Conservation (phyloP, 1,139 yeast species). For the Scheffersomyces titani region DNA sequence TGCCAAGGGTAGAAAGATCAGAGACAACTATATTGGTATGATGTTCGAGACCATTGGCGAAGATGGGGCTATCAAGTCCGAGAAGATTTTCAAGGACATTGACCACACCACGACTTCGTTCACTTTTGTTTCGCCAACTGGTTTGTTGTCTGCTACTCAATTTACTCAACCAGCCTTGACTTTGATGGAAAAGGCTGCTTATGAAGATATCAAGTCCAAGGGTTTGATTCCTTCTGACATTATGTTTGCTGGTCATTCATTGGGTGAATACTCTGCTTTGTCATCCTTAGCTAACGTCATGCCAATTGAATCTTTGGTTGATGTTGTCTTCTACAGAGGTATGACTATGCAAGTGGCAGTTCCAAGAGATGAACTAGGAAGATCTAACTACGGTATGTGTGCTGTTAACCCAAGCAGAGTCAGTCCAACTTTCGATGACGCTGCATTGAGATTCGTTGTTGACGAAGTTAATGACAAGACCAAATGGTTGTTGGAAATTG, state of each 20-base stretch:
- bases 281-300: constrained; percentile 97
- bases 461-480: constrained; percentile 83
- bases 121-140: constrained; percentile 92
- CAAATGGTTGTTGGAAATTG: constrained; percentile 94
- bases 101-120: constrained; percentile 76
- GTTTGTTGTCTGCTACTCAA: constrained; percentile 96
- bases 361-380: constrained; percentile 91
- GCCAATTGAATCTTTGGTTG: constrained; percentile 98
- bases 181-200: constrained; percentile 98
- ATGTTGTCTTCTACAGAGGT: constrained; percentile 99
- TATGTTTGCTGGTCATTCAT: constrained; percentile 98
- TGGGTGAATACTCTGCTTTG: constrained; percentile 97
- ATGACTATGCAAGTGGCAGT: constrained; percentile 99
- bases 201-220: constrained; percentile 94
- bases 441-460: constrained; percentile 93
- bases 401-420: constrained; percentile 97
- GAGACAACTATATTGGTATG: constrained; percentile 95
- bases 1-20: constrained; percentile 91
- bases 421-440: constrained; percentile 83
- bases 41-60: constrained; percentile 93
- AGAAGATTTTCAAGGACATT: constrained; percentile 93
- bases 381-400: constrained; percentile 99
- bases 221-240: constrained; percentile 94
- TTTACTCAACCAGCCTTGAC: constrained; percentile 99
- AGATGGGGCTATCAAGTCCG: constrained; percentile 82